Evolutionary conservation across 2,329 filamentous ascomycete species (phyloP).

Genomic region (Dothideomycetes sp.): DNA sequence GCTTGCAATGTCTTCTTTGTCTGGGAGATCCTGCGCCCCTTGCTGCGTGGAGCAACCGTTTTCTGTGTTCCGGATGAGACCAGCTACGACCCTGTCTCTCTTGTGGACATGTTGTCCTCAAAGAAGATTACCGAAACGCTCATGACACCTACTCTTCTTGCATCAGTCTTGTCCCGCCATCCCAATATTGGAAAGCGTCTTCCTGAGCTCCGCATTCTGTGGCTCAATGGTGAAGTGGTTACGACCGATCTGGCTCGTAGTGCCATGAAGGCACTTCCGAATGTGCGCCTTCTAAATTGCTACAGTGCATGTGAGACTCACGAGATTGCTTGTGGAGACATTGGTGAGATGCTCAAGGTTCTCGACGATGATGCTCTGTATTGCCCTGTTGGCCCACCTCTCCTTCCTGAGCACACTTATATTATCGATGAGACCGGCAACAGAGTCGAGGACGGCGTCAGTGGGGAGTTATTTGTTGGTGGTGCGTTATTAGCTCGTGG

Average conservation of each 20-base stretch:
- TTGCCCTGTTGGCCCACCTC: constrained; percentile 63
- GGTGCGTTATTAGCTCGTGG: constrained; percentile 65
- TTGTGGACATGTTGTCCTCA: constrained; percentile 59
- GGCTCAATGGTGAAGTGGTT: constrained; percentile 77
- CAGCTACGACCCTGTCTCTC: constrained; percentile 66
- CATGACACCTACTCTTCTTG: constrained; percentile 72
- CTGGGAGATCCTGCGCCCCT: constrained; percentile 72
- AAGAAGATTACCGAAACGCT: constrained; percentile 68
- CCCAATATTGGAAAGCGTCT: constrained; percentile 55
- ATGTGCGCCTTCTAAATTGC: constrained; percentile 63
- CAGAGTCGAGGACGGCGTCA: constrained; percentile 51
- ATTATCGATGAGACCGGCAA: constrained; percentile 62
- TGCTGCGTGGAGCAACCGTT: constrained; percentile 67
- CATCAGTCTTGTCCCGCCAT: constrained; percentile 63
- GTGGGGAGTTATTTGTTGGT: constrained; percentile 67
- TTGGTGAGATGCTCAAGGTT: constrained; percentile 53
- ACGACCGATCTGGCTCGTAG: constrained; percentile 66
- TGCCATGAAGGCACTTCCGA: constrained; percentile 57
- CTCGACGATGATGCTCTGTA: constrained; percentile 52
- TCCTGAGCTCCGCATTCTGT: constrained; percentile 59
- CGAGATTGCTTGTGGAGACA: constrained; percentile 69
- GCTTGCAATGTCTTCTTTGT: constrained; percentile 86
- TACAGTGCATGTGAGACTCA: constrained; percentile 79
- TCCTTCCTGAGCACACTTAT: constrained; percentile 61
- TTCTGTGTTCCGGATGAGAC: constrained; percentile 65